phyloP scores from a whole-genome alignment of 306 rosid genomes.

The Mimosa bimucronata region DNA sequence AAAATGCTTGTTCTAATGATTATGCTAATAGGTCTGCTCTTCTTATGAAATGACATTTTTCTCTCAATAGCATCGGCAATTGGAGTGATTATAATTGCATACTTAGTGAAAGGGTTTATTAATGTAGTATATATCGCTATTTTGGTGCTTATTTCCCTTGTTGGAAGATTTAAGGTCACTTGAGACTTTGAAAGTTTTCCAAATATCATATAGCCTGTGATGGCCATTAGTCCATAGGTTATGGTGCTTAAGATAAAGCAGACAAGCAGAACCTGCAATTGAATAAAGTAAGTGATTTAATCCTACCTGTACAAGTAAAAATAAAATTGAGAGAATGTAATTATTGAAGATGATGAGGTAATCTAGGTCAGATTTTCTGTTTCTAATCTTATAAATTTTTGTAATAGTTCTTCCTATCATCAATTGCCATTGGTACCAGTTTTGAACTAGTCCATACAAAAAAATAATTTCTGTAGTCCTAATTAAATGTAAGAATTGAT shows the following conservation, averaged over 20 bases:
- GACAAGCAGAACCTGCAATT: conserved; percentile 53
- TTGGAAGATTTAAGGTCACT: conserved; percentile 63
- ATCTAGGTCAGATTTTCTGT: neutral
- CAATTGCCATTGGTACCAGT: neutral
- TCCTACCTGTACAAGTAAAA: neutral
- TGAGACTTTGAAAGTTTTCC: conserved; percentile 52
- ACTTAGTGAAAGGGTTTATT: conserved; percentile 57
- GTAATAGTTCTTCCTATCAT: neutral
- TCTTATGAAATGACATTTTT: neutral
- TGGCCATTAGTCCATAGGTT: conserved; percentile 58
- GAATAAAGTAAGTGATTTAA: neutral
- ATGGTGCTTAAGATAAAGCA: conserved; percentile 53
- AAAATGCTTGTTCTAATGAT: conserved; percentile 52
- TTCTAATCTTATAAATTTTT: neutral
- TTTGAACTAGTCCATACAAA: neutral
- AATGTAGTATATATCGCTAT: conserved; percentile 57
- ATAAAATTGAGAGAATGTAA: neutral
- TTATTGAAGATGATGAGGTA: neutral
- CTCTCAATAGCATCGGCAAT: conserved; percentile 59
- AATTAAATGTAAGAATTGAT: too few relatives aligned
- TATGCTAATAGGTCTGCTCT: conserved; percentile 27
- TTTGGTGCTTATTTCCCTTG: conserved; percentile 38
- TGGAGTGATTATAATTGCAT: conserved; percentile 54
- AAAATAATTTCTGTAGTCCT: too few relatives aligned
- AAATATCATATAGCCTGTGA: conserved; percentile 60